Evolutionary conservation across 2,329 filamentous ascomycete genomes (phyloP).

Genomic region (Nectriaceae sp.): DNA sequence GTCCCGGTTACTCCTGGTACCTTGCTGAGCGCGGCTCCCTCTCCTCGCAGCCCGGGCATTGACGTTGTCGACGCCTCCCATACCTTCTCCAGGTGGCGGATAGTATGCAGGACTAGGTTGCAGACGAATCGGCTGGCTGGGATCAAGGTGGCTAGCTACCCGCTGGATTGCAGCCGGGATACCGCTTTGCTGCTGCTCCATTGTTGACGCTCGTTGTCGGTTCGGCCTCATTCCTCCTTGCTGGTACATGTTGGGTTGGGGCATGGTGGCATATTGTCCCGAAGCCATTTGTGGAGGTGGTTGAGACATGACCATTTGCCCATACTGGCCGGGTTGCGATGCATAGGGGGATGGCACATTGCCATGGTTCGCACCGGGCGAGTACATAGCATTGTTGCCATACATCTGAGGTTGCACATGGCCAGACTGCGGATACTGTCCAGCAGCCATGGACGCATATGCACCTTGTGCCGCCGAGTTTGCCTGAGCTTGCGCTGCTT

Average conservation of each 20-base stretch:
- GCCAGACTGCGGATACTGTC: slow-evolving; percentile 49
- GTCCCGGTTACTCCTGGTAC: slow-evolving; percentile 69
- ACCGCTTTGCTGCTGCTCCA: slow-evolving; percentile 92
- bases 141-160: slow-evolving; percentile 94
- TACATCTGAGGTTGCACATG: slow-evolving; percentile 69
- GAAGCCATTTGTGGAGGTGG: slow-evolving; percentile 66
- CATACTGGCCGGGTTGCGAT: slow-evolving; percentile 69
- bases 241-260: slow-evolving; percentile 58
- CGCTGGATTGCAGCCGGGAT: slow-evolving; percentile 92
- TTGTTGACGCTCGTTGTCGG: slow-evolving; percentile 89
- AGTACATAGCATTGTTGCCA: slow-evolving; percentile 80
- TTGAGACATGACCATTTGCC: slow-evolving; percentile 72
- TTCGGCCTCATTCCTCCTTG: slow-evolving; percentile 71
- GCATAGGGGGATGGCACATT: slow-evolving; percentile 74
- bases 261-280: slow-evolving; percentile 60
- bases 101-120: slow-evolving; percentile 98
- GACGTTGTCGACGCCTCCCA: slow-evolving; percentile 64
- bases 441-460: slow-evolving; percentile 55
- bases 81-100: slow-evolving; percentile 84
- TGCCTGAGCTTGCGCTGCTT: slow-evolving; percentile 69
- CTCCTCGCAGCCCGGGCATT: slow-evolving; percentile 65
- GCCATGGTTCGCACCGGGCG: slow-evolving; percentile 51
- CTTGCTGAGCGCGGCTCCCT: slow-evolving; percentile 70
- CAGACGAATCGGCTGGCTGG: slow-evolving; percentile 87
- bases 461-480: slow-evolving; percentile 68